phyloP scores from a whole-genome alignment of 495 filamentous ascomycete genomes.

The Bacidia rubella region DNA sequence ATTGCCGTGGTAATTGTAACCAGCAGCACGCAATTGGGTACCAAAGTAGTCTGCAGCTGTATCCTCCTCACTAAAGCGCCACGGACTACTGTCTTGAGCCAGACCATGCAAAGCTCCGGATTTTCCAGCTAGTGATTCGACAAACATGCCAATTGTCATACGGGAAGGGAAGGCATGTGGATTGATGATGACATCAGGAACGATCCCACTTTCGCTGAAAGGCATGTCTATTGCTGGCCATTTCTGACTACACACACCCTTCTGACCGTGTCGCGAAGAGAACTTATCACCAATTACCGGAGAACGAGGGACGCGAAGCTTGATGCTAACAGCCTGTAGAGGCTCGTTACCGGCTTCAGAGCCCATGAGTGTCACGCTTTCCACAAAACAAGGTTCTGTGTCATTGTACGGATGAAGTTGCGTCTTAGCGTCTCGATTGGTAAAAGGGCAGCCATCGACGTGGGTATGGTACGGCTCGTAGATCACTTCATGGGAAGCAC shows the following conservation, averaged over 20 bases:
- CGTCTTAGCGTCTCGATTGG: slow-evolving; percentile 67
- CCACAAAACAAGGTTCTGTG: slow-evolving; percentile 69
- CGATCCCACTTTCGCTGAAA: slow-evolving; percentile 92
- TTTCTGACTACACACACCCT: slow-evolving; percentile 80
- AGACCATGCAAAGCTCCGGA: slow-evolving; percentile 85
- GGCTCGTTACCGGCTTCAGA: slow-evolving; percentile 68
- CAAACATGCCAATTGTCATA: slow-evolving; percentile 99
- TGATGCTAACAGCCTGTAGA: slow-evolving; percentile 74
- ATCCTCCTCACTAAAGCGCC: slow-evolving; percentile 83
- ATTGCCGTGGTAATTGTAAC: slow-evolving; percentile 96
- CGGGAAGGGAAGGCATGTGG: slow-evolving; percentile 99
- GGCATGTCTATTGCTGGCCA: slow-evolving; percentile 94
- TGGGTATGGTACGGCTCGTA: slow-evolving; percentile 46
- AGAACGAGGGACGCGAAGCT: slow-evolving; percentile 77
- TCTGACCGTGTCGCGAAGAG: slow-evolving; percentile 45
- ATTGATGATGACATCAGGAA: slow-evolving; percentile 97
- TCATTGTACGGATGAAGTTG: slow-evolving; percentile 88
- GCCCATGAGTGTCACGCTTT: slow-evolving; percentile 84
- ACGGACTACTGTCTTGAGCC: slow-evolving; percentile 88
- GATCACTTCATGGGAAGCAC: slow-evolving; percentile 78
- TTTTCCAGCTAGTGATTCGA: slow-evolving; percentile 94
- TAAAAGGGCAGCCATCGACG: slow-evolving; percentile 22
- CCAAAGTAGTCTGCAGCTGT: slow-evolving; percentile 93
- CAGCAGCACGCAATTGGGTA: slow-evolving; percentile 80
- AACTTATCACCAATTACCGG: slow-evolving; percentile 75